Base-by-base conservation (phyloP, 2,329 filamentous ascomycete genomes). In the Ophiognomonia clavigignenti-juglandacearum region DNA sequence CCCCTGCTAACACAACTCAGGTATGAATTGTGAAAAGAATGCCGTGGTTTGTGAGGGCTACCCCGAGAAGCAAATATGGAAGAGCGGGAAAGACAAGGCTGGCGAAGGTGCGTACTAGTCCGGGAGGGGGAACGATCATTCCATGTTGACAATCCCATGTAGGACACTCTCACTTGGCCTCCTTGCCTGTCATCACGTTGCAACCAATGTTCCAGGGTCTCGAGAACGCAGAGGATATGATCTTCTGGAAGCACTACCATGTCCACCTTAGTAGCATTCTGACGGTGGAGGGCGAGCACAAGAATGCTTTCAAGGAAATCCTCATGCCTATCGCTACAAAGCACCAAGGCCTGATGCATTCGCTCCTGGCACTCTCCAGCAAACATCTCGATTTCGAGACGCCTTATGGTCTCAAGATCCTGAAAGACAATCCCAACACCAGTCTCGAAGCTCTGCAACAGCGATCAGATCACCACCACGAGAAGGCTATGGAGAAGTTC, bases 11-110 rank as follows among this genome's bases (percentile, higher is more conserved):
- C 20, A 20, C 31, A 23, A 27, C 7, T 24, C 44, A 89, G 85
- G 87, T 57, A 75, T 88, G 65, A 95, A 95, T 59, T 96, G 90
- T 61, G 85, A 93, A 67, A 96, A 95, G 74, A 96, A 95, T 63
- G 88, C 89, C 8, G 88, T 95, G 11, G 81, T 91, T 11, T 96
- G 90, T 61, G 89, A 95, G 66, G 90, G 90, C 11, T 96, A 95
- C 61, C 87, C 88, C 42, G 85, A 88, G 52, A 89, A 89, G 62
- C 85, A 88, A 49, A 78, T 89, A 43, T 96, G 90, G 90, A 88
- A 84, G 64, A 91, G 88, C 60, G 88, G 89, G 23, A 88, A 81
- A 61, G 86, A 92, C 64, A 85, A 76, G 60, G 76, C 80, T 27
- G 83, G 86, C 69, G 82, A 88, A 69, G 78, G 79, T 80, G 70